Percentiles rank a stretch among this genome's conserved stretches.
These are phyloP conservation scores for Parathielavia appendiculata DNA, from an alignment of 495 filamentous ascomycete species.

Conservation along the genomic window DNA sequence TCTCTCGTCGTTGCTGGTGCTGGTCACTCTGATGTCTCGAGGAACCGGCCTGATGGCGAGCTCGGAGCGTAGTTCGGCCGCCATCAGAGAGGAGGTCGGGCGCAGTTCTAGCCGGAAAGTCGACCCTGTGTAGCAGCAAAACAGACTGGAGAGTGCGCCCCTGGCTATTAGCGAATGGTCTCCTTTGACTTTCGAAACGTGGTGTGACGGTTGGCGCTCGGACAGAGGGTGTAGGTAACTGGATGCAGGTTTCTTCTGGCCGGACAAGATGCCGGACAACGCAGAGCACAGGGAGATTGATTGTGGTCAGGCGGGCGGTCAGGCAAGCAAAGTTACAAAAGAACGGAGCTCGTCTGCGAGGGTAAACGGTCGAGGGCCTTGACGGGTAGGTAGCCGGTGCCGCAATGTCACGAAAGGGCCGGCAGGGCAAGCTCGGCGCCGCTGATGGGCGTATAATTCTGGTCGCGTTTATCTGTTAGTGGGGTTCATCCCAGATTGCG, in stretches of 20 bases:
- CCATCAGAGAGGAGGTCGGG: constrained; percentile 26
- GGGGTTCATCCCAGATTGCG: constrained; percentile 30
- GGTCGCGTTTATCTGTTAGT: constrained; percentile 35
- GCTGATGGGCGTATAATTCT: constrained; percentile 26
- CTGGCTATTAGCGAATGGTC: not conserved
- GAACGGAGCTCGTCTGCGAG: not conserved
- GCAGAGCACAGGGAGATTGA: not conserved
- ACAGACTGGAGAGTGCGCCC: not conserved
- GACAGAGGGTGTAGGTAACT: constrained; percentile 5
- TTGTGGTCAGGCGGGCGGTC: not conserved
- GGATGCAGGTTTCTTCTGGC: constrained; percentile 15
- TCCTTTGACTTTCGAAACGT: not conserved
- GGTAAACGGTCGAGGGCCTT: constrained; percentile 18
- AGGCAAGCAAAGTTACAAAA: constrained; percentile 3
- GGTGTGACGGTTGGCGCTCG: not conserved
- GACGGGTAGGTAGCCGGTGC: constrained; percentile 26
- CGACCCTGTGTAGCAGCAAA: not conserved
- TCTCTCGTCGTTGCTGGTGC: constrained; percentile 29
- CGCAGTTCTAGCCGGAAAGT: not conserved
- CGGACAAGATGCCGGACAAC: constrained; percentile 6
- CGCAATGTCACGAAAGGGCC: constrained; percentile 21
- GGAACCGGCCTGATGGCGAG: constrained; percentile 40
- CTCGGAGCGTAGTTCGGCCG: constrained; percentile 38
- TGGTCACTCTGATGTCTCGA: constrained; percentile 29
- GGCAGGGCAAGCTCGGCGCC: constrained; percentile 11